phyloP scores from a whole-genome alignment of 2,329 filamentous ascomycete species.

The Botryotinia narcissicola region DNA sequence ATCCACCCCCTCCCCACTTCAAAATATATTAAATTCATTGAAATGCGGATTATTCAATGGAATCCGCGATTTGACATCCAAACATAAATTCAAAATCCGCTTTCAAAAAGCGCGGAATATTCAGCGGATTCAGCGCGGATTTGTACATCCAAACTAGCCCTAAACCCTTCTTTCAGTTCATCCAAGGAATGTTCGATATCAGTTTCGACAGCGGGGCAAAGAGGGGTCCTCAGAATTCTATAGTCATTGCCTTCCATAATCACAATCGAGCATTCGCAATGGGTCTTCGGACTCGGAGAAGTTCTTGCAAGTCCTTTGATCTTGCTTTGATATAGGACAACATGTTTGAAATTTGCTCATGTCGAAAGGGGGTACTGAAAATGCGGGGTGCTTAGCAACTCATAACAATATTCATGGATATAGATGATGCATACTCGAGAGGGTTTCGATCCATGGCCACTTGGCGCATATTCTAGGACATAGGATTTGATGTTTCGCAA shows the following conservation, averaged over 20 bases:
- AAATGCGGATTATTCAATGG: no score
- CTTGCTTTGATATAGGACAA: not conserved
- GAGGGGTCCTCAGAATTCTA: not conserved
- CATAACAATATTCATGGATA: not conserved
- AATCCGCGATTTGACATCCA: no score
- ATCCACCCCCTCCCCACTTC: no score
- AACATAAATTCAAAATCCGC: no score
- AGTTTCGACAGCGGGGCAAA: not conserved
- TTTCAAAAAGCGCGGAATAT: no score
- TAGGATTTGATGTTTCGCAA: not conserved
- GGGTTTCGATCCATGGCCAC: not conserved
- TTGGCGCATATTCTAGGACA: not conserved
- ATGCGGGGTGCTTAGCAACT: not conserved
- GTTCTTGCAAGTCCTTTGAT: not conserved
- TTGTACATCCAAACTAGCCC: no score
- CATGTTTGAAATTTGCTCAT: not conserved
- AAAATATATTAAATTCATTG: no score
- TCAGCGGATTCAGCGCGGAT: no score
- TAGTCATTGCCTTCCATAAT: not conserved
- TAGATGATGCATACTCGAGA: not conserved
- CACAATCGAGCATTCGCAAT: not conserved
- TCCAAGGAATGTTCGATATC: not conserved
- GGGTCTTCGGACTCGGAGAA: not conserved
- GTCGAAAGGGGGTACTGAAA: not conserved
- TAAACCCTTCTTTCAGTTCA: not conserved